Conservation (phyloP, 768 basidiomycete species). For the Asterophora lycoperdoides region DNA sequence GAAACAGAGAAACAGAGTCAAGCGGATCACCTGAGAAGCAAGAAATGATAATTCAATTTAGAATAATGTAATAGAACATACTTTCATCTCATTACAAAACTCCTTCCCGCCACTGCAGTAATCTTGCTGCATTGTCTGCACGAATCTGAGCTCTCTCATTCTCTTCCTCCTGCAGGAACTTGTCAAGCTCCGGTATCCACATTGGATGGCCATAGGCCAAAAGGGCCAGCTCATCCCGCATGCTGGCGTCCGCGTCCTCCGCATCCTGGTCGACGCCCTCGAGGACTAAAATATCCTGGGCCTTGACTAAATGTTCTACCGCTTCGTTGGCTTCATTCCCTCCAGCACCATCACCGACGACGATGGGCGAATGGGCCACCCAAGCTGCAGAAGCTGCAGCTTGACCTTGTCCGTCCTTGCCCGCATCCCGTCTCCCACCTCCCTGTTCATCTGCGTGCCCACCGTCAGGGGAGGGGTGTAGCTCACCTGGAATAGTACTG, state of each 20-base stretch:
- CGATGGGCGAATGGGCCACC: no score
- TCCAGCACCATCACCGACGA: not conserved
- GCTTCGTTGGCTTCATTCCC: not conserved
- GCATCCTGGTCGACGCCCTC: constrained; percentile 16
- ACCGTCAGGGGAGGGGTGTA: no score
- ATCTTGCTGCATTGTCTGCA: constrained; percentile 6
- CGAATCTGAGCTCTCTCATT: constrained; percentile 11
- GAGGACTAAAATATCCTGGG: constrained; percentile 4
- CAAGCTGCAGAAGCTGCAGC: not conserved
- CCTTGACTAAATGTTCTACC: not conserved
- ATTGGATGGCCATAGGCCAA: constrained; percentile 6
- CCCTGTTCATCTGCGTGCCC: no score
- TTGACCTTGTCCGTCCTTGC: not conserved
- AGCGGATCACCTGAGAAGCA: no score
- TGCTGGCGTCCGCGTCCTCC: constrained; percentile 13
- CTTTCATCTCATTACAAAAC: no score
- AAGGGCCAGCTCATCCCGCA: constrained; percentile 14
- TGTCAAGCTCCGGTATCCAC: constrained; percentile 14
- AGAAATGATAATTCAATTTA: no score
- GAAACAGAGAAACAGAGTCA: no score
- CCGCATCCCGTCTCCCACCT: not conserved
- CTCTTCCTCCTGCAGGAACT: constrained; percentile 11
- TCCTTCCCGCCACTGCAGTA: constrained; percentile 4
- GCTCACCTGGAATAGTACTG: no score
- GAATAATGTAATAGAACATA: no score